These are phyloP conservation scores for Pneumocystis jirovecii DNA, from an alignment of 1,139 yeast species.

Conservation along the genomic window DNA sequence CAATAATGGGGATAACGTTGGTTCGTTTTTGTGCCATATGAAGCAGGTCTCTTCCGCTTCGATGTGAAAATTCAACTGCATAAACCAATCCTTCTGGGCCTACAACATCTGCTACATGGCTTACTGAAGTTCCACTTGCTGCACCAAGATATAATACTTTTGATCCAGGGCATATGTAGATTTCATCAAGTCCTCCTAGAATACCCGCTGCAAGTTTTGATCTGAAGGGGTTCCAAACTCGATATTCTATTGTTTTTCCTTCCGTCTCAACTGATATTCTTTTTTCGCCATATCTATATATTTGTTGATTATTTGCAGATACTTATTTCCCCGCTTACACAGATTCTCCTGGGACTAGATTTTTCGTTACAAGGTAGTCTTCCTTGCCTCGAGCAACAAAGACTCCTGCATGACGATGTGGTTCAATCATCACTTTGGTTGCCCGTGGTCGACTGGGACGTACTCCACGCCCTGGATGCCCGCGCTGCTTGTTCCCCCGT, in stretches of 20 bases:
- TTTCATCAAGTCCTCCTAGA: slow-evolving; percentile 97
- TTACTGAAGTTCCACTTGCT: slow-evolving; percentile 97
- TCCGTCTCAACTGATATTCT: slow-evolving; percentile 87
- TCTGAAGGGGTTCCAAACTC: slow-evolving; percentile 99
- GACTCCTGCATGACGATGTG: slow-evolving; percentile 88
- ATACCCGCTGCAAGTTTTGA: slow-evolving; percentile 99
- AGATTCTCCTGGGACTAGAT: slow-evolving; percentile 94
- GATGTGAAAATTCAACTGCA: slow-evolving; percentile 97
- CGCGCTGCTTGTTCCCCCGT: slow-evolving; percentile 31
- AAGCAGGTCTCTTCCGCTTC: slow-evolving; percentile 98
- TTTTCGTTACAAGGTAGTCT: slow-evolving; percentile 92
- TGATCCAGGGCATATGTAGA: slow-evolving; percentile 95
- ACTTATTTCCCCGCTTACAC: slow-evolving; percentile 44
- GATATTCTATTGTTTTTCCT: slow-evolving; percentile 81
- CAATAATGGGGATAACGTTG: slow-evolving; percentile 93
- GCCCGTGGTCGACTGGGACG: slow-evolving; percentile 41
- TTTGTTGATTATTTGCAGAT: background rate
- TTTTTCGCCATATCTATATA: slow-evolving; percentile 40
- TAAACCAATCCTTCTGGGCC: slow-evolving; percentile 98
- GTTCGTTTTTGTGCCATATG: slow-evolving; percentile 99
- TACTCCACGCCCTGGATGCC: slow-evolving; percentile 56
- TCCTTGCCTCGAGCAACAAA: slow-evolving; percentile 99
- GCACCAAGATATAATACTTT: slow-evolving; percentile 97
- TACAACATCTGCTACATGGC: slow-evolving; percentile 94
- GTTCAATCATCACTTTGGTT: slow-evolving; percentile 91